Evolutionary conservation across 1,284 basidiomycete genomes (phyloP), one percentile per base, ranked within the genome.

Genomic region (Ganoderma boninense): DNA sequence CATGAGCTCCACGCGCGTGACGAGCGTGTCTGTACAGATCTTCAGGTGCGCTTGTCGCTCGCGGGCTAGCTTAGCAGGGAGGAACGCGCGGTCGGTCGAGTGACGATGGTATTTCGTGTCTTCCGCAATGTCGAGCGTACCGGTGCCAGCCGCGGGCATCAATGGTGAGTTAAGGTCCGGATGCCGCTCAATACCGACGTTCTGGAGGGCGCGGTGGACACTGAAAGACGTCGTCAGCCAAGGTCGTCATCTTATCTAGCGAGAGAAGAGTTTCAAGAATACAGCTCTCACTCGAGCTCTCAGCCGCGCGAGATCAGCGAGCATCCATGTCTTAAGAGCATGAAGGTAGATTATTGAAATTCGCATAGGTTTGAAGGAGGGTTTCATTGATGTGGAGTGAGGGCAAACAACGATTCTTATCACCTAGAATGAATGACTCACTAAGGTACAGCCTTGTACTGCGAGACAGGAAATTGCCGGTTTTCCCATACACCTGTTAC

Each of bases 11-110:
- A 75, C 57, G 1, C 65, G 72, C 29, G 67, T 68, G 4, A 78
- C 80, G 14, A 79, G 54, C 0, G 73, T 71, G 54, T 76, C 73
- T 11, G 78, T 79, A 67, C 80, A 81, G 40, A 82, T 76, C 13
- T 78, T 74, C 38, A 82, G 68, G 3, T 69, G 69, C 14, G 43
- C 49, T n/a, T 64, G 67, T 35, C 80, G 74, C 26, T 66, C 64
- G 32, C 63, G 49, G 0, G 70, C 77, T 7, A 82, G 63, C 5
- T 69, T 52, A 0, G 66, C 57, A 0, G 79, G 80, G 10, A 82
- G 74, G 66, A 82, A 82, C 0, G 80, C 80, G 26, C 71, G 66
- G 65, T 73, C 77, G 0, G 79, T 74, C 1, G 78, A n/a, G 42
- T 76, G 67, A 0, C 81, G 76, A 1, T 71, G 71, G 7, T 70